phyloP scores from a whole-genome alignment of 2,329 filamentous ascomycete genomes.

The Beauveria varroae region DNA sequence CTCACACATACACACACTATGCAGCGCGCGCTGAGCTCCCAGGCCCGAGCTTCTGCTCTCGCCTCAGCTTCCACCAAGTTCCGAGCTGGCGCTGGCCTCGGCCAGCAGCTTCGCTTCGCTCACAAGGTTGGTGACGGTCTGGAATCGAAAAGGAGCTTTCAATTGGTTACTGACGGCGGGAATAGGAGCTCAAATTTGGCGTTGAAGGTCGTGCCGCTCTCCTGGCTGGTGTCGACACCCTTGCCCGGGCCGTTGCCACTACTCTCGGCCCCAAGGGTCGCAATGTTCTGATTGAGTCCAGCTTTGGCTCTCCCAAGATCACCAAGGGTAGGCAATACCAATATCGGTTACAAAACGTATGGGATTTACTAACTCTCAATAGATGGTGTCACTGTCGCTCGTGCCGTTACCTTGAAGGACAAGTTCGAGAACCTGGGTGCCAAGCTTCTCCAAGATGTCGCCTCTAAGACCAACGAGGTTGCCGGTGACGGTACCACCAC shows the following conservation, averaged over 20 bases:
- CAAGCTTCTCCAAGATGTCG: conserved; percentile 92
- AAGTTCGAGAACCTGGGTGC: conserved; percentile 99
- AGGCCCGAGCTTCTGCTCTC: conserved; percentile 71
- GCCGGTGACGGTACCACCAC: conserved; percentile 98
- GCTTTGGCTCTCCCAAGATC: conserved; percentile 98
- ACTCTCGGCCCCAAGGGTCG: conserved; percentile 96
- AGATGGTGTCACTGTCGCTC: conserved; percentile 87
- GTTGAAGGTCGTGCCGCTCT: conserved; percentile 87
- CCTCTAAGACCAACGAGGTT: conserved; percentile 98
- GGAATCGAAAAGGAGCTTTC: neutral
- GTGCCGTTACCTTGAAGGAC: conserved; percentile 88
- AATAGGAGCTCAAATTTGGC: conserved; percentile 93
- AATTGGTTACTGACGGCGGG: conserved; percentile 11
- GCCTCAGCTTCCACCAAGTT: conserved; percentile 60
- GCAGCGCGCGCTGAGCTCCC: conserved; percentile 89
- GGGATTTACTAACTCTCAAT: neutral
- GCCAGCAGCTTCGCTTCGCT: conserved; percentile 90
- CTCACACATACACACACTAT: conserved; percentile 49
- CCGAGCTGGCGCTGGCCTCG: conserved; percentile 56
- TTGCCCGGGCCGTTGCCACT: conserved; percentile 91
- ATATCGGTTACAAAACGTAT: neutral
- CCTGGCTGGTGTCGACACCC: conserved; percentile 89
- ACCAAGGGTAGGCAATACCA: conserved; percentile 70
- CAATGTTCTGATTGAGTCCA: conserved; percentile 97
- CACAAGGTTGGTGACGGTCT: conserved; percentile 68